These are phyloP conservation scores for Hanseniaspora hatyaiensis DNA, from an alignment of 805 yeast genomes.

Conservation along the genomic window DNA sequence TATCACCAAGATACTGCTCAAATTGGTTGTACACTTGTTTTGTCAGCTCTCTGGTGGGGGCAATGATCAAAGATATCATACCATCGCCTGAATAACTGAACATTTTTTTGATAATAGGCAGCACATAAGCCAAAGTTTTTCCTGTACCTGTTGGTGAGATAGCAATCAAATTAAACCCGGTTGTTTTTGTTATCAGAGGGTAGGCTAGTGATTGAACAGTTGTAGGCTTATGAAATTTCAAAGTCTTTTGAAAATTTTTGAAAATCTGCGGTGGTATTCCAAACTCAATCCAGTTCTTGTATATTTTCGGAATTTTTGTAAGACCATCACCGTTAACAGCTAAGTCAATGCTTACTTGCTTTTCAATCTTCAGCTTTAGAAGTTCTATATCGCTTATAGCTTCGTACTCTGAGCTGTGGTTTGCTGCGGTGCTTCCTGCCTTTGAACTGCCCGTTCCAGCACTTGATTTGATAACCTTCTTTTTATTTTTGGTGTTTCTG, in stretches of 20 bases:
- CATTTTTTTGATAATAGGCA: conserved; percentile 78
- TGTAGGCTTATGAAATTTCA: conserved; percentile 56
- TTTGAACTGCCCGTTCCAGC: neutral
- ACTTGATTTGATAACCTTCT: neutral
- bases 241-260: conserved; percentile 27
- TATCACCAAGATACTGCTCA: conserved; percentile 38
- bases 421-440: neutral
- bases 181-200: conserved; percentile 62
- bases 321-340: neutral
- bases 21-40: conserved; percentile 67
- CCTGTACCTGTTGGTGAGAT: conserved; percentile 97
- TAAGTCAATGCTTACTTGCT: neutral
- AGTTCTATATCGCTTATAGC: neutral
- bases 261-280: conserved; percentile 10
- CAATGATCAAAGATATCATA: conserved; percentile 66
- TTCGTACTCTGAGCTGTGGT: neutral
- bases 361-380: conserved; percentile 3
- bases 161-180: conserved; percentile 82
- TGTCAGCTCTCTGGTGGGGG: conserved; percentile 91
- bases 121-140: conserved; percentile 74
- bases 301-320: conserved; percentile 1
- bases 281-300: conserved; percentile 8
- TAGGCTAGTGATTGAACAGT: conserved; percentile 84
- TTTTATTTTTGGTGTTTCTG: neutral
- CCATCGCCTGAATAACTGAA: conserved; percentile 43